Conservation (phyloP, 2,329 filamentous ascomycete species). For the Chrysoporthe cubensis region DNA sequence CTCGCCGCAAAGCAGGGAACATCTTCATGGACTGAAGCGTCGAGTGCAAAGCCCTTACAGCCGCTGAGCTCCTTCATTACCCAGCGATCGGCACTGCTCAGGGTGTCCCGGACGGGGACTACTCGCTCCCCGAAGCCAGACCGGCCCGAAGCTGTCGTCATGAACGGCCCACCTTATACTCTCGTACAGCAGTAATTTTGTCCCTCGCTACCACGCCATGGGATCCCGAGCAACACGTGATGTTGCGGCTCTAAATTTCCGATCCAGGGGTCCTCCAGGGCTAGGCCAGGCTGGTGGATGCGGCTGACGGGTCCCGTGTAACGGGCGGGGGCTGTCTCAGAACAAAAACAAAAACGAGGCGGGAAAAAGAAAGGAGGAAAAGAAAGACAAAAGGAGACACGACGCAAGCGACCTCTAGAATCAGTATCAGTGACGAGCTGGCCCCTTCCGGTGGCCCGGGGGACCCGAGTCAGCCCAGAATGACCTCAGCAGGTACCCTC, state of each 20-base stretch:
- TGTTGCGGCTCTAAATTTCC: constrained; percentile 15
- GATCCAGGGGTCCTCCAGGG: background rate
- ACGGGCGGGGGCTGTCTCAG: background rate
- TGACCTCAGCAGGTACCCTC: background rate
- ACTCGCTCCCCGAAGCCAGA: background rate
- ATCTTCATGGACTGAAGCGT: background rate
- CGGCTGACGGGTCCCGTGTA: background rate
- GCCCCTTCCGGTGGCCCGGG: background rate
- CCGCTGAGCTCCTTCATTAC: background rate
- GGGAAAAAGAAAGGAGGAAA: background rate
- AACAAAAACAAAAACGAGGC: background rate
- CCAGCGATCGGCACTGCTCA: background rate
- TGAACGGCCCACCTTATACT: background rate
- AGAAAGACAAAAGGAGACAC: background rate
- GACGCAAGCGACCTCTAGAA: background rate
- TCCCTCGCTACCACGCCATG: background rate
- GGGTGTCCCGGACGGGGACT: background rate
- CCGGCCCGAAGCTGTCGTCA: background rate
- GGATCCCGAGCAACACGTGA: background rate
- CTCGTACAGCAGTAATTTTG: background rate
- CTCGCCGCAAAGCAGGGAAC: background rate
- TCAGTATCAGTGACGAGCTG: background rate
- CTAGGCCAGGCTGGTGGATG: background rate
- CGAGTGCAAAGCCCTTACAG: background rate
- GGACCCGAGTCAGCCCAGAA: background rate